A percentile compares a stretch with the other conserved stretches of the same genome.
These are phyloP conservation scores for Heliocybe sulcata DNA, from an alignment of 1,284 basidiomycete species.

Conservation along the genomic window DNA sequence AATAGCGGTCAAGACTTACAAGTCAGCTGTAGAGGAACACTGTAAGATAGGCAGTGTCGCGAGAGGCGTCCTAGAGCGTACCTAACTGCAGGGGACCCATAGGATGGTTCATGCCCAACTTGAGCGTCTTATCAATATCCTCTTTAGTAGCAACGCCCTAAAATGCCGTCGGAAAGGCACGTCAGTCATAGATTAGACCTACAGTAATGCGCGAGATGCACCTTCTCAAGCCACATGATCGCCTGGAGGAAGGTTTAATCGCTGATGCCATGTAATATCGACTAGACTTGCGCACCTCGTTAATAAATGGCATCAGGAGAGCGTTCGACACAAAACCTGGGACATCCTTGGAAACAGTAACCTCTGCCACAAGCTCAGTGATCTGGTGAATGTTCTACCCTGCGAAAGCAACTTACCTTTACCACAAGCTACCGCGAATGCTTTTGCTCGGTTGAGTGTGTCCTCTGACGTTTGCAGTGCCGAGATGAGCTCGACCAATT, in stretches of 20 bases:
- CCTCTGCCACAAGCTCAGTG: conserved; percentile 44
- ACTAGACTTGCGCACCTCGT: conserved; percentile 50
- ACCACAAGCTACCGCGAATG: conserved; percentile 85
- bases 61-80: conserved; percentile 20
- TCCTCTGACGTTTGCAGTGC: conserved; percentile 84
- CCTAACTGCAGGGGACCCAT: conserved; percentile 89
- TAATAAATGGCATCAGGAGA: conserved; percentile 88
- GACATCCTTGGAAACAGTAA: conserved; percentile 82
- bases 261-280: conserved; percentile 16
- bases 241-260: conserved; percentile 66
- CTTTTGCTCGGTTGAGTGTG: conserved; percentile 69
- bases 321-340: conserved; percentile 90
- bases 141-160: conserved; percentile 87
- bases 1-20: conserved; percentile 40
- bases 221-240: conserved; percentile 88
- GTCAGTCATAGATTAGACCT: background rate
- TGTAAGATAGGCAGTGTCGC: background rate
- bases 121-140: conserved; percentile 92
- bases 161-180: background rate
- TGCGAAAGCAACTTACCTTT: conserved; percentile 53
- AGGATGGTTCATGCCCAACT: conserved; percentile 92
- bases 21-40: conserved; percentile 49
- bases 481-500: conserved; percentile 89
- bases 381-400: background rate
- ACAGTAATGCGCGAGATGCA: conserved; percentile 17